Evolutionary conservation across 208 protist species (phyloP), one percentile per base, ranked within the genome.

Genomic region (Acanthamoeba lenticulata): DNA sequence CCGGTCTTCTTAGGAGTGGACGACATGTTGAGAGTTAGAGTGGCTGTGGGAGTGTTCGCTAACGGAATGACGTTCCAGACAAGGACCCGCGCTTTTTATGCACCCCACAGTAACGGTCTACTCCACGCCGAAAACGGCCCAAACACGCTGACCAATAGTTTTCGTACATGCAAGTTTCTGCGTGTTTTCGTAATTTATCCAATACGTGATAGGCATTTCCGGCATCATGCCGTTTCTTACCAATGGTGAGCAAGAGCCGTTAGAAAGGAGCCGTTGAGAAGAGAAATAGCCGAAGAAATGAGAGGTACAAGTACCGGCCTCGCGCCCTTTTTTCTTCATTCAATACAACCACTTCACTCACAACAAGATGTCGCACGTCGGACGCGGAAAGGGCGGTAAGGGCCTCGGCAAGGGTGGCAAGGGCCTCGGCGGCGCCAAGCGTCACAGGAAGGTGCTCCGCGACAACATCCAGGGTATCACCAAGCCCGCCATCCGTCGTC

Each of bases 381-480:
- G 65, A 74, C 65, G 85, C 85, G 85, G 85, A 69, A 91, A 91
- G 85, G 85, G 85, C 1, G 97, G 97, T 27, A 95, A 97, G 85
- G 97, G 97, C 55, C 97, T 97, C 88, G 97, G 97, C 67, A 97
- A 97, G 85, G 97, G 97, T 95, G 98, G 97, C 92, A 96, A 98
- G 55, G 98, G 98, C 57, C 98, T 98, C 95, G 98, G 97, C 62
- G 98, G 98, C 90, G 98, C 98, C 81, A 98, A 98, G 97, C 97
- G 98, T 94, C 98, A 98, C 93, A 95, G 97, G 90, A 98, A 98
- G 95, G 97, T 98, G 34, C 95, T 98, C 34, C 97, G 98, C 85
- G 98, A 98, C 94, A 98, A 98, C 97, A 98, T 98, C 96, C 96
- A 96, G 91, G 97, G 97, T 62, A 98, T 98, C 94, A 98, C 98